These are phyloP conservation scores for Oryza longistaminata DNA, from an alignment of 176 grass and related monocot genomes.

Conservation along the genomic window DNA sequence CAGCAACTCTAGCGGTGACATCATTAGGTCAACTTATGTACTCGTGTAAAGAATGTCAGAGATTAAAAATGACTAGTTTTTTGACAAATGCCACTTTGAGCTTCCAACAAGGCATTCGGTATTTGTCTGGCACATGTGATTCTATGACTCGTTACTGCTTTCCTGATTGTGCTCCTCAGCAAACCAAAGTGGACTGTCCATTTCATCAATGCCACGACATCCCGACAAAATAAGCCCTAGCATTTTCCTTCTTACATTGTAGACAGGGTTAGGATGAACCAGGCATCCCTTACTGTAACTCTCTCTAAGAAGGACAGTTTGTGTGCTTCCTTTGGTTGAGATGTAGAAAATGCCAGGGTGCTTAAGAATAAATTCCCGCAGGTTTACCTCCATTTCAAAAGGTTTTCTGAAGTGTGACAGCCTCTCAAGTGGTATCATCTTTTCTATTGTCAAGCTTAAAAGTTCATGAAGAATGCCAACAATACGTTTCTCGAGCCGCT, in stretches of 20 bases:
- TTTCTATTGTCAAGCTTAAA: no score
- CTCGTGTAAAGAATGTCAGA: no score
- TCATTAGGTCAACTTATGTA: no score
- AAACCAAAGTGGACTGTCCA: constrained; percentile 11
- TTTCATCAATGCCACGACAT: constrained; percentile 32
- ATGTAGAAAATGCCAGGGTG: constrained; percentile 75
- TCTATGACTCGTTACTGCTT: neutral
- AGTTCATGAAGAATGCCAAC: no score
- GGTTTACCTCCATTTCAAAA: constrained; percentile 59
- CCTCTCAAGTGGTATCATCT: constrained; percentile 40
- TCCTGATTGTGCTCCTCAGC: constrained; percentile 25
- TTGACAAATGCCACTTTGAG: neutral
- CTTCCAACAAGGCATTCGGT: constrained; percentile 4
- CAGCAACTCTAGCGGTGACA: no score
- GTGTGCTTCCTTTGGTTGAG: constrained; percentile 58
- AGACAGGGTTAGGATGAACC: constrained; percentile 54
- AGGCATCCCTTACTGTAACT: constrained; percentile 55
- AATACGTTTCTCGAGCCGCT: no score
- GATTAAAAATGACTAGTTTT: neutral
- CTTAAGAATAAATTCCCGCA: constrained; percentile 65
- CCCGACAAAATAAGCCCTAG: constrained; percentile 41
- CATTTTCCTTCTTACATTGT: constrained; percentile 55
- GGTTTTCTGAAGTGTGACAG: constrained; percentile 55
- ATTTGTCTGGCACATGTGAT: neutral
- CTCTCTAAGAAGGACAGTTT: constrained; percentile 58